These are phyloP conservation scores for Sicyos edulis DNA, from an alignment of 306 rosid genomes.

Conservation along the genomic window DNA sequence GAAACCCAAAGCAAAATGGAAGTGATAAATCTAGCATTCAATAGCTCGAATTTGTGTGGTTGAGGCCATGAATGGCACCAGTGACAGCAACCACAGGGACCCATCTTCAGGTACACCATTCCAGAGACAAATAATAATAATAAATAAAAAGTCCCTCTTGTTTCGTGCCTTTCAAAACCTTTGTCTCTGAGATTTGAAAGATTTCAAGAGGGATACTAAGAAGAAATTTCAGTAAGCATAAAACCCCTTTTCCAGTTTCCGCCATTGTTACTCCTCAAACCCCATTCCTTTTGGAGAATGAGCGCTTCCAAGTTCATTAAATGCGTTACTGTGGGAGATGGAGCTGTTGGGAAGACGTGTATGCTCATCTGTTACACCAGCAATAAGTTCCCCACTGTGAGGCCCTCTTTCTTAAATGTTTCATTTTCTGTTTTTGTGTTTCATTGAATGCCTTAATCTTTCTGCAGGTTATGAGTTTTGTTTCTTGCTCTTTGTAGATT, in stretches of 20 bases:
- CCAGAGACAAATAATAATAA: not conserved
- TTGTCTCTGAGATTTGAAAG: conserved; percentile 8
- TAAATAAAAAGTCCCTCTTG: not conserved
- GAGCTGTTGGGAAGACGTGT: conserved; percentile 98
- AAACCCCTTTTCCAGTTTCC: not conserved
- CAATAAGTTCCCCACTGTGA: conserved; percentile 96
- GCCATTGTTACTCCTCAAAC: not conserved
- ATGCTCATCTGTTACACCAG: conserved; percentile 99
- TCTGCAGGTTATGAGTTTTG: not conserved
- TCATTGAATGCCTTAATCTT: not conserved
- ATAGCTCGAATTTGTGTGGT: conserved; percentile 8
- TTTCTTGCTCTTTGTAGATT: not conserved
- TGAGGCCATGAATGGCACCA: conserved; percentile 13
- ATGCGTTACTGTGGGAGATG: conserved; percentile 99
- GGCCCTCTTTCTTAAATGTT: not conserved
- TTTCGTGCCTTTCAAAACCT: conserved; percentile 11
- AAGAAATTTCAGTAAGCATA: not conserved
- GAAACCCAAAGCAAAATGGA: conserved; percentile 5
- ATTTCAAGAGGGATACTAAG: not conserved
- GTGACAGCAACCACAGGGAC: conserved; percentile 16
- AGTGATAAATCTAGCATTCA: not conserved
- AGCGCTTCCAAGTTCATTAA: conserved; percentile 97
- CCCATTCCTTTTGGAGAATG: conserved; percentile 34
- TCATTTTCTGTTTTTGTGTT: conserved; percentile 2
- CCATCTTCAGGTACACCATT: conserved; percentile 18